A percentile compares a stretch with the other conserved stretches of the same genome.
Conservation (phyloP, 345 rosid genomes). For the Moricandia arvensis region DNA sequence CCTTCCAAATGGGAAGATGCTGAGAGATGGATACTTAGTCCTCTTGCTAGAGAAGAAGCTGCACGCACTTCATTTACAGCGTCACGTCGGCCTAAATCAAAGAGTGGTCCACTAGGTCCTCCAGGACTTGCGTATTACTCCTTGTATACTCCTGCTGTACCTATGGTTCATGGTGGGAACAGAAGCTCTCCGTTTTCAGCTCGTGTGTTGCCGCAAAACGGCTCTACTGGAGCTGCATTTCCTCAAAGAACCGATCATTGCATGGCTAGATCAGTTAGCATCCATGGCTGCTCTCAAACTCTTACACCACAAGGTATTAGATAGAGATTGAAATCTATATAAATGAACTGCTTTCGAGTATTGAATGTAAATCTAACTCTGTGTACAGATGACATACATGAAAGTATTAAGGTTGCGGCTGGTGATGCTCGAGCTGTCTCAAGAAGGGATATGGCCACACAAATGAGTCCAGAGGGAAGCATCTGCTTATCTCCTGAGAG, state of each 20-base stretch:
- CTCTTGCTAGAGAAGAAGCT: slow-evolving; percentile 68
- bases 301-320: slow-evolving; percentile 47
- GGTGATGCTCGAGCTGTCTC: slow-evolving; percentile 56
- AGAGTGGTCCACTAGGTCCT: slow-evolving; percentile 96
- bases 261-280: slow-evolving; percentile 88
- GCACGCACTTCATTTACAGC: slow-evolving; percentile 49
- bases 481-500: slow-evolving; percentile 56
- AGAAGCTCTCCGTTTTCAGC: slow-evolving; percentile 74
- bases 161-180: slow-evolving; percentile 56
- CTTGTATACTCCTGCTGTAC: slow-evolving; percentile 68
- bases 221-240: slow-evolving; percentile 46
- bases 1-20: slow-evolving; percentile 99
- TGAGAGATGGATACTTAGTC: slow-evolving; percentile 98
- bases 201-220: slow-evolving; percentile 58
- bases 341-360: not conserved
- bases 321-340: not conserved
- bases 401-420: slow-evolving; percentile 50
- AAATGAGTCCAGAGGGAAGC: no score
- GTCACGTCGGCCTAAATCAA: slow-evolving; percentile 79
- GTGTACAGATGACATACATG: slow-evolving; percentile 53
- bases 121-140: slow-evolving; percentile 80
- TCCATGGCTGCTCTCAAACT: slow-evolving; percentile 84
- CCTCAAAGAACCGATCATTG: slow-evolving; percentile 54
- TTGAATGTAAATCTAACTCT: not conserved
- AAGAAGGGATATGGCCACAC: no score